Percentiles rank a stretch among this genome's conserved stretches.
These are phyloP conservation scores for Cantharellus cinnabarinus DNA, from an alignment of 768 basidiomycete genomes.

Conservation along the genomic window DNA sequence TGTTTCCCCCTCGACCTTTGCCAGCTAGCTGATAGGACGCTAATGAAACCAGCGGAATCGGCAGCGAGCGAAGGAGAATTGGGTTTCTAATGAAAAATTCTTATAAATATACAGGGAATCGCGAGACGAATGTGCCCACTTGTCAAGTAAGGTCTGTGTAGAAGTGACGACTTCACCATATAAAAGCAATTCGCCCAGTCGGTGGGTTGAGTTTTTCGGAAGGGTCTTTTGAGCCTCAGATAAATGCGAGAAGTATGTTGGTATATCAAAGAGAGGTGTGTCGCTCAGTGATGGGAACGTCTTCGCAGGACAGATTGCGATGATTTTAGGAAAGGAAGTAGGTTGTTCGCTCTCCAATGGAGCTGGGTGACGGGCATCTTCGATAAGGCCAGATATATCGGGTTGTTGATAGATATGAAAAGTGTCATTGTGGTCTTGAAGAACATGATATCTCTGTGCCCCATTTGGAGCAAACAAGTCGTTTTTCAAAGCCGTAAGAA, in stretches of 20 bases:
- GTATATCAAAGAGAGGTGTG: conserved; percentile 58
- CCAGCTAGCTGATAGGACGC: conserved; percentile 78
- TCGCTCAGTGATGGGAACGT: conserved; percentile 17
- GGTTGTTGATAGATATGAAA: conserved; percentile 35
- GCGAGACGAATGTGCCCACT: conserved; percentile 30
- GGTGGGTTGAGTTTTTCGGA: conserved; percentile 9
- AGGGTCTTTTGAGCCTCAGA: background rate
- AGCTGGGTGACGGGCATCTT: conserved; percentile 19
- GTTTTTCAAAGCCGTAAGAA: too few species aligned
- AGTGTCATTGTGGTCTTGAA: conserved; percentile 51
- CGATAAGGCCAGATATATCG: conserved; percentile 17
- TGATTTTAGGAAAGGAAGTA: conserved; percentile 11
- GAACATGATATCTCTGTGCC: conserved; percentile 16
- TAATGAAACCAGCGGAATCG: conserved; percentile 63
- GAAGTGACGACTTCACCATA: conserved; percentile 85
- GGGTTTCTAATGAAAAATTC: background rate
- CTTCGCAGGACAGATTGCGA: conserved; percentile 12
- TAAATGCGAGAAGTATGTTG: conserved; percentile 37
- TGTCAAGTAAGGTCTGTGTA: conserved; percentile 87
- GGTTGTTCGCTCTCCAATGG: conserved; percentile 15
- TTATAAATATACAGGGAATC: background rate
- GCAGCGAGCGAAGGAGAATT: conserved; percentile 18
- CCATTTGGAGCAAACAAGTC: too few species aligned
- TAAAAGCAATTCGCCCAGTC: conserved; percentile 55
- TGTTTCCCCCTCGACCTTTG: conserved; percentile 68